phyloP scores from a whole-genome alignment of 2,329 filamentous ascomycete genomes.

The Neopestalotiopsis clavispora region DNA sequence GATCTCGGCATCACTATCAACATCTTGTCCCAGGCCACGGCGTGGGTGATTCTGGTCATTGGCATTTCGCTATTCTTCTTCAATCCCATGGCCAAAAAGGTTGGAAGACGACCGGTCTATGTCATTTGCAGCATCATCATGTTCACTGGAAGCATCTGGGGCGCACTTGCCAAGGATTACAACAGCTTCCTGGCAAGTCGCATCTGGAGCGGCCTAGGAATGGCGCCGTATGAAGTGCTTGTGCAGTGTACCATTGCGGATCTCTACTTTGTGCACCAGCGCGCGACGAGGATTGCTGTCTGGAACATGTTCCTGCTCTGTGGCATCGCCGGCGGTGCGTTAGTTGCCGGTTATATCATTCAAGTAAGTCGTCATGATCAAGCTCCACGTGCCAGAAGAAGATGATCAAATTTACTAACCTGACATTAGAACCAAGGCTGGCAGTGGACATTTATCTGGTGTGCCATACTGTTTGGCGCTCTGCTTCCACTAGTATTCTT shows the following conservation, averaged over 20 bases:
- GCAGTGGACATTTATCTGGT: constrained; percentile 52
- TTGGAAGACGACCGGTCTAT: constrained; percentile 55
- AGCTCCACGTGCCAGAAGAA: too few species aligned
- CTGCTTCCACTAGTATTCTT: constrained; percentile 49
- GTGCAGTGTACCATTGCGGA: constrained; percentile 57
- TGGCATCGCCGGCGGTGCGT: constrained; percentile 46
- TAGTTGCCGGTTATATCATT: constrained; percentile 45
- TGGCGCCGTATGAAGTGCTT: constrained; percentile 56
- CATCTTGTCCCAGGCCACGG: constrained; percentile 48
- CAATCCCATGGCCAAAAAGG: constrained; percentile 56
- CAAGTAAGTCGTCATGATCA: constrained; percentile 26
- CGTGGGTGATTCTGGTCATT: constrained; percentile 53
- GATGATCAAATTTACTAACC: too few species aligned
- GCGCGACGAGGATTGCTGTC: constrained; percentile 46
- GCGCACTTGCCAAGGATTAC: constrained; percentile 47
- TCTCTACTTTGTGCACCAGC: constrained; percentile 51
- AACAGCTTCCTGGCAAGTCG: constrained; percentile 50
- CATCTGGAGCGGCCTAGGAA: constrained; percentile 51
- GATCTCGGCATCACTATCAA: constrained; percentile 48
- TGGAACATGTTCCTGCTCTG: constrained; percentile 47
- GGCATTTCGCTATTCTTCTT: constrained; percentile 54
- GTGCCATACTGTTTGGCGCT: constrained; percentile 49
- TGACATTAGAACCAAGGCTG: constrained; percentile 41
- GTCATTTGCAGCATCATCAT: constrained; percentile 51
- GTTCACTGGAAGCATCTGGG: constrained; percentile 54